Percentiles rank a stretch among this genome's conserved stretches.
These are phyloP conservation scores for Saposhnikovia divaricata DNA, from an alignment of 129 eudicot genomes.

Conservation along the genomic window DNA sequence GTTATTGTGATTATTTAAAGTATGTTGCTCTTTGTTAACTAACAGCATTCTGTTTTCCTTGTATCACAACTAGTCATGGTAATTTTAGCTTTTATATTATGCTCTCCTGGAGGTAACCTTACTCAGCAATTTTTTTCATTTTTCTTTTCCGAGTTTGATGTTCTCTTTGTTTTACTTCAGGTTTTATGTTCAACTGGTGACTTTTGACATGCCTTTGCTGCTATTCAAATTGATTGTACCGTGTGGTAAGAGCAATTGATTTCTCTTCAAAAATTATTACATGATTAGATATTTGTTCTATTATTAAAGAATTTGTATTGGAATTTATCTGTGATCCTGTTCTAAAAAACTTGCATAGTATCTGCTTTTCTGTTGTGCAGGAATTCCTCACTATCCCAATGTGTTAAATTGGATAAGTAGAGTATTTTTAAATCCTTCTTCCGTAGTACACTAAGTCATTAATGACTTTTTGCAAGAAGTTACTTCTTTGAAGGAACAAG, in stretches of 20 bases:
- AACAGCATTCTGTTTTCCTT: too few relatives aligned
- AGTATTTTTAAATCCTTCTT: too few relatives aligned
- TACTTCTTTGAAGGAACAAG: too few relatives aligned
- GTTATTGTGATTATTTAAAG: too few relatives aligned
- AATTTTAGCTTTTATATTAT: too few relatives aligned
- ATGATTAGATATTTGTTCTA: neutral
- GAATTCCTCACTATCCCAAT: slow-evolving; percentile 60
- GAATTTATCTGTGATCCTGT: slow-evolving; percentile 18
- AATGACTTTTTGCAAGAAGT: too few relatives aligned
- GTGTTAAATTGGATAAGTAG: too few relatives aligned
- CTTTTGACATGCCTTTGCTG: slow-evolving; percentile 66
- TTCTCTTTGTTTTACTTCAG: slow-evolving; percentile 56
- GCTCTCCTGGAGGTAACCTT: slow-evolving; percentile 82
- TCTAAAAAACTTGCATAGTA: slow-evolving; percentile 67
- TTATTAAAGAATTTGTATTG: neutral
- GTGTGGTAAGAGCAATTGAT: slow-evolving; percentile 43
- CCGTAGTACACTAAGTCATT: too few relatives aligned
- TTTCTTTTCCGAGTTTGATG: slow-evolving; percentile 43
- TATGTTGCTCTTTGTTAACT: too few relatives aligned
- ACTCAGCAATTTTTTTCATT: slow-evolving; percentile 24
- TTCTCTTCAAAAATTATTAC: slow-evolving; percentile 13
- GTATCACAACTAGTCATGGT: too few relatives aligned
- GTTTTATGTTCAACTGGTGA: slow-evolving; percentile 83
- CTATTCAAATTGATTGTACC: slow-evolving; percentile 57
- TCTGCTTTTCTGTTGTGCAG: slow-evolving; percentile 56